Evolutionary conservation across 1,139 yeast genomes (phyloP).

Genomic region (Blastobotrys ciferrii): DNA sequence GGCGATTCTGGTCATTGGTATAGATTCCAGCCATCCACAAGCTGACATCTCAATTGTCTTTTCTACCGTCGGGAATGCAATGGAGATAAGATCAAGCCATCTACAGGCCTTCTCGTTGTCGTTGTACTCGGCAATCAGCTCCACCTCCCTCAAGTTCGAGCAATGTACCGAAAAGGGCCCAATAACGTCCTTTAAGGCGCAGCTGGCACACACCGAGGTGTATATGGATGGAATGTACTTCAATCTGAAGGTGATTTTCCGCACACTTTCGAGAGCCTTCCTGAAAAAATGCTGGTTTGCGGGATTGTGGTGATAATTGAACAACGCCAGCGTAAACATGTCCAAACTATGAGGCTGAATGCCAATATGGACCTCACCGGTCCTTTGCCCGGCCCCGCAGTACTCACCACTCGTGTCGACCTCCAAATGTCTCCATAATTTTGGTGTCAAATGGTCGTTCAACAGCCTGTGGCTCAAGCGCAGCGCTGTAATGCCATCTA

Average conservation of each 20-base stretch:
- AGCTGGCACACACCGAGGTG: not conserved
- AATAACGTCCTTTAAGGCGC: constrained; percentile 5
- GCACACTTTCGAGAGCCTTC: not conserved
- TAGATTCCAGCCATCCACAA: not conserved
- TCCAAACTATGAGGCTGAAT: constrained; percentile 7
- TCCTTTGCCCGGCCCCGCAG: not conserved
- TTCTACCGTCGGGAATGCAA: constrained; percentile 1
- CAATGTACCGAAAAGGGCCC: constrained; percentile 1
- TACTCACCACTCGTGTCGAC: constrained; percentile 4
- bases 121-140: constrained; percentile 2
- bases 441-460: constrained; percentile 1
- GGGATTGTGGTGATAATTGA: not conserved
- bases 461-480: not conserved
- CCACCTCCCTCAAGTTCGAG: not conserved
- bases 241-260: not conserved
- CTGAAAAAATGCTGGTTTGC: not conserved
- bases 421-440: not conserved
- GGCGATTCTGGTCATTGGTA: not conserved
- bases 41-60: constrained; percentile 1
- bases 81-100: constrained; percentile 2
- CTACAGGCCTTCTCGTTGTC: constrained; percentile 2
- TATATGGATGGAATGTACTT: constrained; percentile 4
- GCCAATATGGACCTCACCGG: not conserved
- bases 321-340: not conserved
- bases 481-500: not conserved